phyloP scores from a whole-genome alignment of 192 early-diverging fungal species.

The Paraglomus occultum region DNA sequence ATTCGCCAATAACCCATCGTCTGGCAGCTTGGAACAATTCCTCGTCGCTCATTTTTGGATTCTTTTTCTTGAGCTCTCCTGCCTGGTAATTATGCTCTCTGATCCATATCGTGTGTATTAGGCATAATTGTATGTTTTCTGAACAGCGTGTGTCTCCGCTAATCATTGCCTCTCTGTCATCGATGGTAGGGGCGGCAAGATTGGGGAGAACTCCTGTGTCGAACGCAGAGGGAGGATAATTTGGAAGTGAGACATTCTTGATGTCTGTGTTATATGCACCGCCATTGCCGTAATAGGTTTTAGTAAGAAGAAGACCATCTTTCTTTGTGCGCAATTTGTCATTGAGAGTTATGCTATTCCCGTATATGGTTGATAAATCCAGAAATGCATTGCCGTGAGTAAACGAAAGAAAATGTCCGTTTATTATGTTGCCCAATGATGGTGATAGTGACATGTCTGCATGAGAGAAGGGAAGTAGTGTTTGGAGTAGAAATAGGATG shows the following conservation, averaged over 20 bases:
- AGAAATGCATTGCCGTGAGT: background rate
- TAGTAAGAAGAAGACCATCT: background rate
- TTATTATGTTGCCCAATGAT: slow-evolving; percentile 1
- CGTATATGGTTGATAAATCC: slow-evolving; percentile 2
- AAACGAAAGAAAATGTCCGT: background rate
- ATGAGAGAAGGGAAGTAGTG: background rate
- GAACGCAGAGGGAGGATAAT: background rate
- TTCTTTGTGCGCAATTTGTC: background rate
- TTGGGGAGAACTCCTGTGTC: background rate
- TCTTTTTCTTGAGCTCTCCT: background rate
- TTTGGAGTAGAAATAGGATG: too few relatives aligned
- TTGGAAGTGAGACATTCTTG: background rate
- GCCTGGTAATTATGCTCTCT: slow-evolving; percentile 17
- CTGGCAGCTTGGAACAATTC: slow-evolving; percentile 5
- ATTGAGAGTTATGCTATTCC: too few relatives aligned
- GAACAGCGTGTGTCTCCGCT: slow-evolving; percentile 7
- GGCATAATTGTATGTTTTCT: slow-evolving; percentile 14
- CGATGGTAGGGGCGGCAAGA: background rate
- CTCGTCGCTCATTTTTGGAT: slow-evolving; percentile 7
- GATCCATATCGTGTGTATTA: slow-evolving; percentile 6
- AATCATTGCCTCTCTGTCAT: slow-evolving; percentile 1
- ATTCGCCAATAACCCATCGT: background rate
- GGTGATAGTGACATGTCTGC: background rate
- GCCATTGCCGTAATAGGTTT: background rate
- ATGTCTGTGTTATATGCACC: slow-evolving; percentile 11